Percentiles rank a stretch among this genome's conserved stretches.
These are phyloP conservation scores for Rhizophagus prolifer DNA, from an alignment of 192 early-diverging fungal species.

Conservation along the genomic window DNA sequence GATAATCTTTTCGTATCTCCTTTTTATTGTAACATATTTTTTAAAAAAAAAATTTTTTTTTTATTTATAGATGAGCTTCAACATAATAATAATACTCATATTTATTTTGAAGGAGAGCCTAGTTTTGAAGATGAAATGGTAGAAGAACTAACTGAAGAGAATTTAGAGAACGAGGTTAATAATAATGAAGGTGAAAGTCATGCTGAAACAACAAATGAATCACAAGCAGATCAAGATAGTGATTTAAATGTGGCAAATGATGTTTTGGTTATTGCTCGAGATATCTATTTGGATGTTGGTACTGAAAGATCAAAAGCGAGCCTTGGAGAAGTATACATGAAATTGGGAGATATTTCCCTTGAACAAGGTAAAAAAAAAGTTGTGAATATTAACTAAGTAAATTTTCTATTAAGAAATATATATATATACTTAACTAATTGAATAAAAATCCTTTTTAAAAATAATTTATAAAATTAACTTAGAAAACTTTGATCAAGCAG, in stretches of 20 bases:
- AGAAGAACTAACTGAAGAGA: background rate
- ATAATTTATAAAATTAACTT: background rate
- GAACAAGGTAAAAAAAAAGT: conserved; percentile 63
- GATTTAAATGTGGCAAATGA: conserved; percentile 84
- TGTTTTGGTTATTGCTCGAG: conserved; percentile 78
- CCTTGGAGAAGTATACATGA: conserved; percentile 69
- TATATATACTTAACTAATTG: no score
- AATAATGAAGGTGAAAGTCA: background rate
- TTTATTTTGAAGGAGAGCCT: background rate
- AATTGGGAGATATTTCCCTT: conserved; percentile 83
- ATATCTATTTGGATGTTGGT: conserved; percentile 65
- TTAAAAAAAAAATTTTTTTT: background rate
- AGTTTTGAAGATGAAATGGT: background rate
- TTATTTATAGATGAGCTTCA: background rate
- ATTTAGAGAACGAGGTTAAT: background rate
- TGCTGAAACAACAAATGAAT: conserved; percentile 40
- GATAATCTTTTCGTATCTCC: no score
- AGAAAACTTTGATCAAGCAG: conserved; percentile 70
- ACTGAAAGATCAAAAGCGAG: conserved; percentile 48
- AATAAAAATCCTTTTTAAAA: no score
- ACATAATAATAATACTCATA: background rate
- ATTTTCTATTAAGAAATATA: no score
- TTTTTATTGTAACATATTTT: no score
- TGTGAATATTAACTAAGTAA: no score
- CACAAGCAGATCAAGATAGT: conserved; percentile 44